Percentiles rank a stretch among this genome's conserved stretches.
Evolutionary conservation across 345 rosid genomes (phyloP).

Genomic region (Pelargonium nanum): DNA sequence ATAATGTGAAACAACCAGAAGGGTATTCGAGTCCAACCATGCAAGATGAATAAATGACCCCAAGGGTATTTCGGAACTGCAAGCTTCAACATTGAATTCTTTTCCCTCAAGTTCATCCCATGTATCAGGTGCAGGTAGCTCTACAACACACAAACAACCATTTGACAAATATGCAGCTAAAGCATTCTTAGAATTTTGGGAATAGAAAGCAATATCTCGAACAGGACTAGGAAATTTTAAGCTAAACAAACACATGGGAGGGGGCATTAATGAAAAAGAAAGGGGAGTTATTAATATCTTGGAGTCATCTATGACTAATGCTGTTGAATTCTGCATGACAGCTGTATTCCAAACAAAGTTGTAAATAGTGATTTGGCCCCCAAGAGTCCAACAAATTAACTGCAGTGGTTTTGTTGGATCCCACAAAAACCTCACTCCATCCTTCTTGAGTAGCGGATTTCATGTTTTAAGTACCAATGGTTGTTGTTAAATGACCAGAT

Average conservation of each 20-base stretch:
- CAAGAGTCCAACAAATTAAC: slow-evolving; percentile 75
- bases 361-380: slow-evolving; percentile 53
- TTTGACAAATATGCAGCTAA: slow-evolving; percentile 68
- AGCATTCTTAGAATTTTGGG: slow-evolving; percentile 40
- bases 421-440: slow-evolving; percentile 77
- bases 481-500: slow-evolving; percentile 85
- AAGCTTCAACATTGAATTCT: slow-evolving; percentile 50
- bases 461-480: slow-evolving; percentile 89
- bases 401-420: slow-evolving; percentile 84
- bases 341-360: slow-evolving; percentile 73
- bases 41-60: slow-evolving; percentile 60
- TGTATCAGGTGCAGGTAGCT: slow-evolving; percentile 52
- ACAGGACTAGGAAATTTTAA: slow-evolving; percentile 58
- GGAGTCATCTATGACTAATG: slow-evolving; percentile 68
- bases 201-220: slow-evolving; percentile 51
- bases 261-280: slow-evolving; percentile 74
- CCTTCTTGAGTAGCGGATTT: slow-evolving; percentile 50
- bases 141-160: slow-evolving; percentile 64
- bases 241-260: slow-evolving; percentile 73
- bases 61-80: slow-evolving; percentile 33
- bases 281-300: slow-evolving; percentile 76
- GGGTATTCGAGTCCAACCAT: slow-evolving; percentile 62
- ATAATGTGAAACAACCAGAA: slow-evolving; percentile 65
- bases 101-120: slow-evolving; percentile 87
- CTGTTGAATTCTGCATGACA: slow-evolving; percentile 67